Evolutionary conservation across 2,329 filamentous ascomycete species (phyloP).

Genomic region (Penicillium polonicum): DNA sequence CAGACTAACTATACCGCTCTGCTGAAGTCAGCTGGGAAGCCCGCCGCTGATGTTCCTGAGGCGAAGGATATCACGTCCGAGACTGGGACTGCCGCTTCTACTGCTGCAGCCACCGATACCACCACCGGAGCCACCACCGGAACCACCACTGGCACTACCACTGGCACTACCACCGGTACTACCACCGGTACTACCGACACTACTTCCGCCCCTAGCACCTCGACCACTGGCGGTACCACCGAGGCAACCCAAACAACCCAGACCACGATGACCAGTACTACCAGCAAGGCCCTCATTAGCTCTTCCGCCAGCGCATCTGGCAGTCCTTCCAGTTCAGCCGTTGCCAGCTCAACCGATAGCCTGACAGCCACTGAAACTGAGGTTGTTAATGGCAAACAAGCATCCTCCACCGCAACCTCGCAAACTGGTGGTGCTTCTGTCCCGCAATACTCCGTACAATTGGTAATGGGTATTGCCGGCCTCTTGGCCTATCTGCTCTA

Average conservation of each 20-base stretch:
- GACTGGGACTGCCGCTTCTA: background rate
- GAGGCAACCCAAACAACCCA: slow-evolving; percentile 11
- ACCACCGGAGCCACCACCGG: background rate
- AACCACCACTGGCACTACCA: background rate
- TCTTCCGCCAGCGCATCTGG: slow-evolving; percentile 19
- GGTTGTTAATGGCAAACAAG: slow-evolving; percentile 13
- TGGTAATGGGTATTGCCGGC: slow-evolving; percentile 35
- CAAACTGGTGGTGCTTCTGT: slow-evolving; percentile 26
- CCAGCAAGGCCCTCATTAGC: slow-evolving; percentile 54
- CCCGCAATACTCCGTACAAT: slow-evolving; percentile 31
- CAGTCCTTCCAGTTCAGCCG: slow-evolving; percentile 23
- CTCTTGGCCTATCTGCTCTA: slow-evolving; percentile 34
- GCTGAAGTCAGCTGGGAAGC: slow-evolving; percentile 45
- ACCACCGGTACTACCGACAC: slow-evolving; percentile 11
- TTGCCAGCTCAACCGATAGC: slow-evolving; percentile 18
- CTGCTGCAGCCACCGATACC: background rate
- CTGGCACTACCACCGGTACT: too few relatives aligned
- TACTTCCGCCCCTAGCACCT: slow-evolving; percentile 2
- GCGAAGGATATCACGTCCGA: slow-evolving; percentile 9
- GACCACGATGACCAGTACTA: slow-evolving; percentile 53
- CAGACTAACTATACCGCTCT: slow-evolving; percentile 57
- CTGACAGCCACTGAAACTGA: slow-evolving; percentile 10
- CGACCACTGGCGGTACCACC: background rate
- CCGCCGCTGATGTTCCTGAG: slow-evolving; percentile 2
- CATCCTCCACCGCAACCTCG: slow-evolving; percentile 11